phyloP scores from a whole-genome alignment of 371 early-diverging fungal genomes.

The Rhizomucor miehei region DNA sequence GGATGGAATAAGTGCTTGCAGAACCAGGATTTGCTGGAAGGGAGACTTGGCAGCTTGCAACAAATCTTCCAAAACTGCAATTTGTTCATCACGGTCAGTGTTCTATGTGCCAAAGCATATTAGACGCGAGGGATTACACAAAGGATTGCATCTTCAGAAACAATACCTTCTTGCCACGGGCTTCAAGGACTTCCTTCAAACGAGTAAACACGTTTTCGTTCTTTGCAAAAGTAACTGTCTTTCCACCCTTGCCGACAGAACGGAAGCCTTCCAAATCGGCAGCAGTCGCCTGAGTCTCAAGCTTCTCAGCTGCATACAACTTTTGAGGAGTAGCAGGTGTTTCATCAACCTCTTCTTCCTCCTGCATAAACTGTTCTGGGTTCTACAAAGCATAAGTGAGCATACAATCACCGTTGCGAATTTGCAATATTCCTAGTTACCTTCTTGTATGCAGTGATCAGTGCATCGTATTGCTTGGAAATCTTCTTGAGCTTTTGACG shows the following conservation, averaged over 20 bases:
- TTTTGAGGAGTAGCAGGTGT: not conserved
- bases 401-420: not conserved
- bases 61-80: constrained; percentile 67
- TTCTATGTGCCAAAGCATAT: constrained; percentile 49
- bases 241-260: constrained; percentile 84
- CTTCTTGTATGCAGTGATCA: constrained; percentile 71
- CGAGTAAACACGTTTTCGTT: constrained; percentile 80
- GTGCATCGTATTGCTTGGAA: constrained; percentile 71
- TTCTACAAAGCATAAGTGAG: constrained; percentile 15
- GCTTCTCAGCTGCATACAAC: constrained; percentile 5
- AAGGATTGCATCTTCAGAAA: not conserved
- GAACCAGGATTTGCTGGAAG: constrained; percentile 82
- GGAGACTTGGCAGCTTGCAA: constrained; percentile 67
- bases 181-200: constrained; percentile 75
- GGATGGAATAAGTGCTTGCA: constrained; percentile 85
- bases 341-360: constrained; percentile 38
- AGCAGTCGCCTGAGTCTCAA: constrained; percentile 8
- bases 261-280: constrained; percentile 70
- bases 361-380: constrained; percentile 54
- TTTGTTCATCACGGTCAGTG: constrained; percentile 83
- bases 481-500: constrained; percentile 91
- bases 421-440: constrained; percentile 25
- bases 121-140: not conserved
- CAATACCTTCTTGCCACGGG: constrained; percentile 90
- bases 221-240: constrained; percentile 43